Conservation (phyloP, 176 grass and related monocot genomes). For the Musa troglodytarum region DNA sequence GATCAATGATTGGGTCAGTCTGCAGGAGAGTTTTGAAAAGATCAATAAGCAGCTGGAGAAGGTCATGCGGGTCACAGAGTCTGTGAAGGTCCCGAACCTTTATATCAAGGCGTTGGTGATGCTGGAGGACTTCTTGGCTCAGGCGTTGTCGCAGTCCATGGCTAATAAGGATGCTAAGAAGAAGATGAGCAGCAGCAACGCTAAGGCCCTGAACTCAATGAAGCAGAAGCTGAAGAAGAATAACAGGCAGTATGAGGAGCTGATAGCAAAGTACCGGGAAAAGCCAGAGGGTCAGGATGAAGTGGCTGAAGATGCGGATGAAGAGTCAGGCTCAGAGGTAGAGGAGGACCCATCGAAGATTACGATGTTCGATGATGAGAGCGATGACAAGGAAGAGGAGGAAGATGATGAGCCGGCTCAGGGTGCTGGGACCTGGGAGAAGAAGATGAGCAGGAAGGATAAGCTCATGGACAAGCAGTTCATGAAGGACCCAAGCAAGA, state of each 20-base stretch:
- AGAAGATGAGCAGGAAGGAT: constrained; percentile 48
- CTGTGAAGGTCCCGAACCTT: constrained; percentile 52
- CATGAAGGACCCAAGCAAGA: constrained; percentile 88
- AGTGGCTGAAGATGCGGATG: constrained; percentile 29
- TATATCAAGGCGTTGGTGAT: constrained; percentile 84
- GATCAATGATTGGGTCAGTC: constrained; percentile 93
- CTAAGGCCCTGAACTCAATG: constrained; percentile 69
- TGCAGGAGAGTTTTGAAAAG: constrained; percentile 87
- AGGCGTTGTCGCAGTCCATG: constrained; percentile 29
- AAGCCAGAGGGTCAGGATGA: constrained; percentile 60
- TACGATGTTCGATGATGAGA: constrained; percentile 49
- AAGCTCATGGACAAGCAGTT: constrained; percentile 78
- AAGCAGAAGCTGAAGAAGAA: constrained; percentile 98
- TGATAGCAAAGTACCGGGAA: constrained; percentile 49
- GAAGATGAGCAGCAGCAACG: constrained; percentile 98
- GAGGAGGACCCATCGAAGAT: constrained; percentile 38
- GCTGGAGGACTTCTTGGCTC: constrained; percentile 77
- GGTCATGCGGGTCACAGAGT: constrained; percentile 78
- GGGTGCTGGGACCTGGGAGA: constrained; percentile 35
- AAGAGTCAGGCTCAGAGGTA: constrained; percentile 19
- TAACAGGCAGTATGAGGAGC: constrained; percentile 81
- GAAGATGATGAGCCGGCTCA: constrained; percentile 24
- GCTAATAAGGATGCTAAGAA: constrained; percentile 96
- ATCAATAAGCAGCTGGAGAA: constrained; percentile 97
- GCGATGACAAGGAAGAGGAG: constrained; percentile 31